A percentile compares a stretch with the other conserved stretches of the same genome.
Evolutionary conservation across 345 rosid genomes (phyloP).

Genomic region (Salix purpurea): DNA sequence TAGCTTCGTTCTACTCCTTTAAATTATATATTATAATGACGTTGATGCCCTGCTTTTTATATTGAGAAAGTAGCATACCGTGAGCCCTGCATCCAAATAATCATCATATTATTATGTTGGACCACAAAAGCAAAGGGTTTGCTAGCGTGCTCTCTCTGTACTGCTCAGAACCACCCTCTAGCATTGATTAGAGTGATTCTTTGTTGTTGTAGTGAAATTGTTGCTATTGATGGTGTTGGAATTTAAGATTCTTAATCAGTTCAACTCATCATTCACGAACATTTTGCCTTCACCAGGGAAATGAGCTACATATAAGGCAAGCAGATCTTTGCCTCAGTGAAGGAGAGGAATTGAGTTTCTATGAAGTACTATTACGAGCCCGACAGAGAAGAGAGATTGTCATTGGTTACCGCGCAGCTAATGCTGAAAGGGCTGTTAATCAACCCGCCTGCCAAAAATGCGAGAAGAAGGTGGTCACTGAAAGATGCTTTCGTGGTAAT

Average conservation of each 20-base stretch:
- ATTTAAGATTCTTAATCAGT: background rate
- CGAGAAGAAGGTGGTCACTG: conserved; percentile 28
- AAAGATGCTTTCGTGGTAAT: conserved; percentile 60
- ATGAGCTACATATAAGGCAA: conserved; percentile 60
- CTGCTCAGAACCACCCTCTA: background rate
- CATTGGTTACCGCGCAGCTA: conserved; percentile 51
- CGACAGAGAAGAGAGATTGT: conserved; percentile 58
- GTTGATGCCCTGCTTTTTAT: no score
- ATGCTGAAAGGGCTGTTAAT: conserved; percentile 59
- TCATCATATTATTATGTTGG: background rate
- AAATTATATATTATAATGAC: background rate
- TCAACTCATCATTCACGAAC: background rate
- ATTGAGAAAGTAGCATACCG: no score
- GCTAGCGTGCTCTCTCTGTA: background rate
- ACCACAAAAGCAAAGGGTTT: background rate
- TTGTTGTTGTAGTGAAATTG: background rate
- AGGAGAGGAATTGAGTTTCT: conserved; percentile 65
- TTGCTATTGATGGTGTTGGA: background rate
- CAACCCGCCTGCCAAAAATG: conserved; percentile 50
- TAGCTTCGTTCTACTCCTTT: background rate
- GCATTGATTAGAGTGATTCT: background rate
- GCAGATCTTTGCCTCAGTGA: conserved; percentile 55
- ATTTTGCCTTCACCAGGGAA: conserved; percentile 41
- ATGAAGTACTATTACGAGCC: conserved; percentile 51
- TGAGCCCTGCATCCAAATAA: no score